Evolutionary conservation across 2,329 filamentous ascomycete species (phyloP).

Genomic region (Chrysoporthe cubensis): DNA sequence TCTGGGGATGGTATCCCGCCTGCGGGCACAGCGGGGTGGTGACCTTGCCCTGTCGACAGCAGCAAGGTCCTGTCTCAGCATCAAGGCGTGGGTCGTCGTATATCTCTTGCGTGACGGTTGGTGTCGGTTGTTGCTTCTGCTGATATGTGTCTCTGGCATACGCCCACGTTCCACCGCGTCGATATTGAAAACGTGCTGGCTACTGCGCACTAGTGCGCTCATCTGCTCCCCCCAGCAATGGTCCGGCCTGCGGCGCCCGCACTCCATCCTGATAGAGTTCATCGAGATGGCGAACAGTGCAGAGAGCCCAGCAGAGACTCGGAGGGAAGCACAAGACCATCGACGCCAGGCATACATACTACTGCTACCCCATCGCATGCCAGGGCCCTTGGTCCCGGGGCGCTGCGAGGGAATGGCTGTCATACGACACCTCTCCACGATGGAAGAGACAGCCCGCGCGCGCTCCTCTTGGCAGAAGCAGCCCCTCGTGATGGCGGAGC

Average conservation of each 20-base stretch:
- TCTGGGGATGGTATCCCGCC: background rate
- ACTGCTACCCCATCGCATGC: background rate
- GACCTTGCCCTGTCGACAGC: background rate
- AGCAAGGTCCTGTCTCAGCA: background rate
- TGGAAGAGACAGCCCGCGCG: background rate
- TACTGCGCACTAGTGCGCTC: constrained; percentile 7
- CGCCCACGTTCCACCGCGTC: constrained; percentile 23
- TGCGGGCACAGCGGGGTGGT: background rate
- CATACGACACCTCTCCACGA: background rate
- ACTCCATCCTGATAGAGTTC: background rate
- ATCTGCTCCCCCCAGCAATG: background rate
- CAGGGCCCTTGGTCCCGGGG: background rate
- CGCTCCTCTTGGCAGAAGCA: too few species aligned
- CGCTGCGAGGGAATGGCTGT: background rate
- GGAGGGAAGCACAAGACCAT: constrained; percentile 13
- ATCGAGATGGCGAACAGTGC: constrained; percentile 2
- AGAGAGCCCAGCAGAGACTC: background rate
- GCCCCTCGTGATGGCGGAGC: background rate
- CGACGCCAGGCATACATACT: background rate
- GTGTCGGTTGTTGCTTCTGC: background rate
- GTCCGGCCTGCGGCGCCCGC: background rate
- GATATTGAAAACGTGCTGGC: constrained; percentile 14
- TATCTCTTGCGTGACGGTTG: background rate
- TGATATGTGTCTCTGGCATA: constrained; percentile 18
- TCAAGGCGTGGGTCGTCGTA: background rate